These are phyloP conservation scores for Cutaneotrichosporon sp. DNA, from an alignment of 1,284 basidiomycete genomes.

Conservation along the genomic window DNA sequence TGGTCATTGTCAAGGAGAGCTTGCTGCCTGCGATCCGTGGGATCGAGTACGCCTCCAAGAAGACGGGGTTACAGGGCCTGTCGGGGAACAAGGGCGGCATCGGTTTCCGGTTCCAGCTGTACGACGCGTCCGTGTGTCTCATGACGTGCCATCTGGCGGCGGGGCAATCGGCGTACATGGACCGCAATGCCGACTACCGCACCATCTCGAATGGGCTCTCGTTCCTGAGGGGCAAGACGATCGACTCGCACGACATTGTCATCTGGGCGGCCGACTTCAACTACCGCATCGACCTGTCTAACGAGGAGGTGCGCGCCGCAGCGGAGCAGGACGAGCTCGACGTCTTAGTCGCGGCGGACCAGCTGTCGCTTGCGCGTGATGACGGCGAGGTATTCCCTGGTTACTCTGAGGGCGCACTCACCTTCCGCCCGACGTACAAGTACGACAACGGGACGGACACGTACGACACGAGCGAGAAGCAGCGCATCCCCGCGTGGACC, in stretches of 20 bases:
- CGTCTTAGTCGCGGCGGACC: conserved; percentile 75
- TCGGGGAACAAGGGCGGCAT: conserved; percentile 97
- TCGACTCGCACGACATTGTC: conserved; percentile 82
- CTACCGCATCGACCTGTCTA: conserved; percentile 86
- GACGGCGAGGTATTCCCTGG: conserved; percentile 71
- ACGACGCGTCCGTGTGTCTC: conserved; percentile 91
- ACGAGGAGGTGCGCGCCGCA: conserved; percentile 71
- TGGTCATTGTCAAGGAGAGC: conserved; percentile 78
- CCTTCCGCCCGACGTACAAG: conserved; percentile 64
- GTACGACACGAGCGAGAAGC: conserved; percentile 96
- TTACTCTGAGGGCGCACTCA: conserved; percentile 83
- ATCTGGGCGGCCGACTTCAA: conserved; percentile 94
- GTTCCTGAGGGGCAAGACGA: conserved; percentile 85
- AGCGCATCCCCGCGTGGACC: conserved; percentile 96
- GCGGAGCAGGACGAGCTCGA: conserved; percentile 69
- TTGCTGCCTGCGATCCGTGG: conserved; percentile 78
- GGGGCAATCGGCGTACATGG: conserved; percentile 83
- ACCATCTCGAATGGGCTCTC: conserved; percentile 82
- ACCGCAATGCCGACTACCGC: conserved; percentile 88
- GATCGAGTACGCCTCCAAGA: conserved; percentile 88
- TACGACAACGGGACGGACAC: conserved; percentile 63
- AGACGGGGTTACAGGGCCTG: conserved; percentile 96
- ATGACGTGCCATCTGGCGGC: conserved; percentile 90
- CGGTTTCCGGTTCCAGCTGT: conserved; percentile 85
- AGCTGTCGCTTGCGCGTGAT: conserved; percentile 73